Conservation (phyloP, 2,329 filamentous ascomycete genomes). For the Daldinia sp. region DNA sequence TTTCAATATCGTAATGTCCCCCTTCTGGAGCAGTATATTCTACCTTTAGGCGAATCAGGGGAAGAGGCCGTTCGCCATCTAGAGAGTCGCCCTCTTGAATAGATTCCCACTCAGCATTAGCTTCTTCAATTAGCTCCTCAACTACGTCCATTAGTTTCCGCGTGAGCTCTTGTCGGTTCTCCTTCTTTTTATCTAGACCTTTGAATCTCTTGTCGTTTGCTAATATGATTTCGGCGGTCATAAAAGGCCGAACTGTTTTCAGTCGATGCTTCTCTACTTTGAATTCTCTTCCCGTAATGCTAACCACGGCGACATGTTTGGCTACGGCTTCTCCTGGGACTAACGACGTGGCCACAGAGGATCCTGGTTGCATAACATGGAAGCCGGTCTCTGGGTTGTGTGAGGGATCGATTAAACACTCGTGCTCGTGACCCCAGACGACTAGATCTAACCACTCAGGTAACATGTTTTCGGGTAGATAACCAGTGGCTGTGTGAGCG, state of each 20-base stretch:
- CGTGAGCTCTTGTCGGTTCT: constrained; percentile 86
- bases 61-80: constrained; percentile 75
- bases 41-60: constrained; percentile 88
- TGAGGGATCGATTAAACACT: constrained; percentile 88
- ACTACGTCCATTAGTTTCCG: constrained; percentile 81
- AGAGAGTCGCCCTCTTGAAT: constrained; percentile 74
- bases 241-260: constrained; percentile 90
- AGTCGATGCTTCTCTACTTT: constrained; percentile 82
- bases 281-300: constrained; percentile 85
- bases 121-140: constrained; percentile 87
- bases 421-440: constrained; percentile 97
- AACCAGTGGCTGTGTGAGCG: constrained; percentile 91
- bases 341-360: constrained; percentile 93
- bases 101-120: constrained; percentile 82
- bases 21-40: constrained; percentile 89
- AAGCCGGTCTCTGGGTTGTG: constrained; percentile 90
- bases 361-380: constrained; percentile 96
- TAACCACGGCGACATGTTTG: constrained; percentile 91
- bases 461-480: constrained; percentile 91
- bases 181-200: constrained; percentile 80
- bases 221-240: constrained; percentile 84
- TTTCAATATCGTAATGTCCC: constrained; percentile 89
- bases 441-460: constrained; percentile 92
- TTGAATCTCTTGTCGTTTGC: constrained; percentile 81
- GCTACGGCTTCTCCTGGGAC: constrained; percentile 89